Evolutionary conservation across 768 basidiomycete genomes (phyloP), one percentile per base, ranked within the genome.

Genomic region (Trametes cingulata): DNA sequence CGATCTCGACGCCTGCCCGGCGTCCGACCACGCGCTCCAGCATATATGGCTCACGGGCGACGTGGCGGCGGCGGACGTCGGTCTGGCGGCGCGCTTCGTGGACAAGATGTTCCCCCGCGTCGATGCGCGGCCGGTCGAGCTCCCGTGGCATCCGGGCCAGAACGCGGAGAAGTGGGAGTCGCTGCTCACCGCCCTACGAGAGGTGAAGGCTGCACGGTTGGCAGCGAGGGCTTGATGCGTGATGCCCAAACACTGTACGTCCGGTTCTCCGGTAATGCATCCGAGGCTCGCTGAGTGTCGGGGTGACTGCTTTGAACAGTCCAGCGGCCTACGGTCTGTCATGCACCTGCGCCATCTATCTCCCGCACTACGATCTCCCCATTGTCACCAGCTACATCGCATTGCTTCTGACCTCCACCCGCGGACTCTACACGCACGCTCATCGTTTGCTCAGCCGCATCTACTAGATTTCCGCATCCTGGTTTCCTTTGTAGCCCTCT

Each of bases 81-180:
- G 3, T 13, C 35, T 20, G 13, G 36, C 36, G 20, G 53, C 53
- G 29, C 53, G 33, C 42, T 54, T 54, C 53, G 27, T 54, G 27
- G 53, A 54, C 42, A 33, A 27, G 42, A 54, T 54, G 42, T 54
- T 54, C 33, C 53, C 53, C 19, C 14, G 20, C 17, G 53, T 54
- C 25, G 53, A 54, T 36, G 19, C 53, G 33, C 42, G 43, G n/a
- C 53, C 42, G n/a, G 29, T 45, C 41, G 40, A 33, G 53, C 43
- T 54, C 7, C 53, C 53, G 24, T 54, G 53, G 53, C 53, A 54
- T 36, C 53, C 53, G 20, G 19, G 29, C 6, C 53, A 37, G 53
- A 29, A 45, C 29, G n/a, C 12, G 20, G n/a, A 20, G 19, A 42
- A 42, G 19, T 54, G 53, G 53, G 43, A 54, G 53, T 13, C 19